Conservation (phyloP, 371 early-diverging fungal species). For the Ordospora colligata region DNA sequence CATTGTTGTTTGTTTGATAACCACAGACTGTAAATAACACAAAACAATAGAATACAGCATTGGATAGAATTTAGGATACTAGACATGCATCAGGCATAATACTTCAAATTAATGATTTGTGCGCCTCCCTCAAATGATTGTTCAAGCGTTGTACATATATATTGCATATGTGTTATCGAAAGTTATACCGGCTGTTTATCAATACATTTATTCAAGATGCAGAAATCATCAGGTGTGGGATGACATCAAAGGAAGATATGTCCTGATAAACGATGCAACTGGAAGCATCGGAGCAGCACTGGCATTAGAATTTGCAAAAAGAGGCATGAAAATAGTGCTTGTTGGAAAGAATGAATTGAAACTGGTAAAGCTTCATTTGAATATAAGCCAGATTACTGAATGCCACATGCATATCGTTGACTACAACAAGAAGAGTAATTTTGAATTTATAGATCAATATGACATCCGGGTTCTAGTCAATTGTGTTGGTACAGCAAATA, state of each 20-base stretch:
- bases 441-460: slow-evolving; percentile 16
- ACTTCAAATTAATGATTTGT: neutral
- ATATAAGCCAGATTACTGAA: slow-evolving; percentile 65
- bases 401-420: slow-evolving; percentile 69
- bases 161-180: neutral
- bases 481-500: slow-evolving; percentile 39
- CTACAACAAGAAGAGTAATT: slow-evolving; percentile 64
- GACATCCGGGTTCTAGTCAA: slow-evolving; percentile 51
- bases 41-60: neutral
- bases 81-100: neutral
- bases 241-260: neutral
- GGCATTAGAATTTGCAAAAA: slow-evolving; percentile 73
- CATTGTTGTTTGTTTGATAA: slow-evolving; percentile 1
- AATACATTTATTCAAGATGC: slow-evolving; percentile 1
- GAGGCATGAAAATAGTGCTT: slow-evolving; percentile 73
- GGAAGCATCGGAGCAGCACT: slow-evolving; percentile 91
- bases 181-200: neutral
- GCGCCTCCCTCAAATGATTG: neutral
- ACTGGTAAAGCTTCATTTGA: slow-evolving; percentile 68
- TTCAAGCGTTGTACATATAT: neutral
- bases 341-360: slow-evolving; percentile 75
- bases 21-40: neutral
- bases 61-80: neutral
- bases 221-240: slow-evolving; percentile 11
- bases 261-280: slow-evolving; percentile 81